Conservation (phyloP, 2,329 filamentous ascomycete species). For the Tympanopsis confertula region DNA sequence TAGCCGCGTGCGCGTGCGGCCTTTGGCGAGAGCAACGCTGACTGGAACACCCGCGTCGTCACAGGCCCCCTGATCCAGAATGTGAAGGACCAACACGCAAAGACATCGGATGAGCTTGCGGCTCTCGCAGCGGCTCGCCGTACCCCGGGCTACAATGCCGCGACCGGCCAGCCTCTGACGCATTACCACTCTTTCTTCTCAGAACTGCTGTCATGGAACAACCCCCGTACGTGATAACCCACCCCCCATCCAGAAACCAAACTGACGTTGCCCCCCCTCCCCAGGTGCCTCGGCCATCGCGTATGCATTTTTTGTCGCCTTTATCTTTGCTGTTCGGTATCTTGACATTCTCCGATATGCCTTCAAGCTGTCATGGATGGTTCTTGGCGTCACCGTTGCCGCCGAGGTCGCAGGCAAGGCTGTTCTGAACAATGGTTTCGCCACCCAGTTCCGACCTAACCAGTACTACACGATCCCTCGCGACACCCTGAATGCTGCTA, state of each 20-base stretch:
- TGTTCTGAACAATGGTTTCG: slow-evolving; percentile 47
- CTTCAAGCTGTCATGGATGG: slow-evolving; percentile 55
- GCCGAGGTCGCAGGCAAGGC: slow-evolving; percentile 51
- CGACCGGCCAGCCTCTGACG: slow-evolving; percentile 51
- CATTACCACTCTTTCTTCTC: slow-evolving; percentile 64
- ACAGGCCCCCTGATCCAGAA: slow-evolving; percentile 47
- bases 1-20: no score
- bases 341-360: slow-evolving; percentile 54
- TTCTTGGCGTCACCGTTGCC: slow-evolving; percentile 44
- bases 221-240: slow-evolving; percentile 39
- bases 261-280: slow-evolving; percentile 9
- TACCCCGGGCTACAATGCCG: slow-evolving; percentile 38
- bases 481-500: slow-evolving; percentile 46
- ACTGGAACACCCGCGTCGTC: slow-evolving; percentile 3
- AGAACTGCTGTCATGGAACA: slow-evolving; percentile 58
- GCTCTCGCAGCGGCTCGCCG: slow-evolving; percentile 45
- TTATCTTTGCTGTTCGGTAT: slow-evolving; percentile 54
- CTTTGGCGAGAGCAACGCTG: background rate
- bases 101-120: slow-evolving; percentile 42
- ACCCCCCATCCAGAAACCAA: slow-evolving; percentile 6
- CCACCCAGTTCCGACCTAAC: slow-evolving; percentile 54
- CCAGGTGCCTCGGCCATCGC: slow-evolving; percentile 54
- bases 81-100: slow-evolving; percentile 41
- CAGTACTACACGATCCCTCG: slow-evolving; percentile 57
- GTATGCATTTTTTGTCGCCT: slow-evolving; percentile 41